Percentiles rank a stretch among this genome's conserved stretches.
phyloP scores from a whole-genome alignment of 129 eudicot genomes.

The Saussurea involucrata region DNA sequence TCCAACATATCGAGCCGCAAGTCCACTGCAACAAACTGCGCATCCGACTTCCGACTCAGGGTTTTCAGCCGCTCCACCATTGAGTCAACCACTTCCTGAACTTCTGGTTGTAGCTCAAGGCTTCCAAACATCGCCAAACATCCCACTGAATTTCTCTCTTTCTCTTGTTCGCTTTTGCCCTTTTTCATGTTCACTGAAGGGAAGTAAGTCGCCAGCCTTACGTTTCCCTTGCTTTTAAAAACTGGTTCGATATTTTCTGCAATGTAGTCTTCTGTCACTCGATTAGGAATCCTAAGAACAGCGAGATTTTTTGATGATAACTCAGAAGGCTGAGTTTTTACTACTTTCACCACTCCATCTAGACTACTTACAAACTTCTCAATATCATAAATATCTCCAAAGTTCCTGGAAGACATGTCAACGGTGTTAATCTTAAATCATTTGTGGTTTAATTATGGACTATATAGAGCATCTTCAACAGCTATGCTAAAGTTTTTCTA shows the following conservation, averaged over 20 bases:
- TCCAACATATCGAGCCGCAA: conserved; percentile 84
- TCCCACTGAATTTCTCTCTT: conserved; percentile 53
- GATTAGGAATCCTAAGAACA: conserved; percentile 81
- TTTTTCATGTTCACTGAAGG: conserved; percentile 94
- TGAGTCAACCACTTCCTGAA: conserved; percentile 83
- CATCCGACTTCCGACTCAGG: conserved; percentile 75
- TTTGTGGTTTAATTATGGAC: neutral
- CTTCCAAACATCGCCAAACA: conserved; percentile 89
- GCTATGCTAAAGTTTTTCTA: neutral
- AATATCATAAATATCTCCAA: conserved; percentile 81
- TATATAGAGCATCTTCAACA: neutral
- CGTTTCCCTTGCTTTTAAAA: conserved; percentile 65
- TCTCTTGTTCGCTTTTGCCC: conserved; percentile 34
- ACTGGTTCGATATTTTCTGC: conserved; percentile 60
- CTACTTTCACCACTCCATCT: conserved; percentile 81
- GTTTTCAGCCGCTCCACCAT: conserved; percentile 80
- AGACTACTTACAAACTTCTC: conserved; percentile 72
- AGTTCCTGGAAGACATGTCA: conserved; percentile 53
- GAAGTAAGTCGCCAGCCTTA: conserved; percentile 94
- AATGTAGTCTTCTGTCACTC: conserved; percentile 64
- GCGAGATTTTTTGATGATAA: conserved; percentile 61
- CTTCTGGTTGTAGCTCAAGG: conserved; percentile 74
- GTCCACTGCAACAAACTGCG: conserved; percentile 84
- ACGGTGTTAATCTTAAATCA: neutral
- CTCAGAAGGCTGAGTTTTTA: conserved; percentile 51